Conservation (phyloP, 2,329 filamentous ascomycete genomes). For the Colletotrichum brevisporum region DNA sequence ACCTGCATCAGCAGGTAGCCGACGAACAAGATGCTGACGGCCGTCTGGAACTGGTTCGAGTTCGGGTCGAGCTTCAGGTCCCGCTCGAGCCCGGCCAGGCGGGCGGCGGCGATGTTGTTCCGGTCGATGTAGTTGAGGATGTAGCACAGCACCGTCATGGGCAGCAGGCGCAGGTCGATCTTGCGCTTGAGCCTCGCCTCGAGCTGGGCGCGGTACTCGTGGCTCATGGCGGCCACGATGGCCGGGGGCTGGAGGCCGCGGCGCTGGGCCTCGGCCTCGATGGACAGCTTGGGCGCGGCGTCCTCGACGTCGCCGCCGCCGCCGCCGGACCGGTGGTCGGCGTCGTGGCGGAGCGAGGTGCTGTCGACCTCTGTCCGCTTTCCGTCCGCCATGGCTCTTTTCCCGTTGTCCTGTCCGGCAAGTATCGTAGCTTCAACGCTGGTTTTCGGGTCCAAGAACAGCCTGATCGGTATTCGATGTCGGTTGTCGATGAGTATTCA, state of each 20-base stretch:
- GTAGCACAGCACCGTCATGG: conserved; percentile 67
- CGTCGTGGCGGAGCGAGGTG: conserved; percentile 24
- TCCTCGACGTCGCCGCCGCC: conserved; percentile 3
- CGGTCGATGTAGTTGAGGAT: conserved; percentile 54
- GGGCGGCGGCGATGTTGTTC: conserved; percentile 63
- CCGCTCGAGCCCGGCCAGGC: conserved; percentile 63
- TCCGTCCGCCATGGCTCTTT: conserved; percentile 24
- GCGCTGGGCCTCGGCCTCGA: conserved; percentile 23
- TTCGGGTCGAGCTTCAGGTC: conserved; percentile 52
- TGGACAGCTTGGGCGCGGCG: conserved; percentile 13
- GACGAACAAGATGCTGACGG: conserved; percentile 66
- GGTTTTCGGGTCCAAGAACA: no score
- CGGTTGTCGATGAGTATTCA: no score
- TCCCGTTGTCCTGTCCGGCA: background rate
- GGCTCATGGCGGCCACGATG: conserved; percentile 32
- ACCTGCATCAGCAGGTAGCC: conserved; percentile 67
- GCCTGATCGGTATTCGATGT: no score
- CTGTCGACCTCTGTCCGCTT: conserved; percentile 33
- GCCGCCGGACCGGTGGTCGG: conserved; percentile 12
- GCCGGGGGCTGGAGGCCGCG: conserved; percentile 31
- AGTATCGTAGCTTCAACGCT: no score
- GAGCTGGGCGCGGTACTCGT: conserved; percentile 30
- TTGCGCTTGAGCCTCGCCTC: conserved; percentile 53
- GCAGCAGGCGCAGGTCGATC: conserved; percentile 57
- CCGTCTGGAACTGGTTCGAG: conserved; percentile 53